Evolutionary conservation across 495 filamentous ascomycete genomes (phyloP).

Genomic region (Aspergillus steynii): DNA sequence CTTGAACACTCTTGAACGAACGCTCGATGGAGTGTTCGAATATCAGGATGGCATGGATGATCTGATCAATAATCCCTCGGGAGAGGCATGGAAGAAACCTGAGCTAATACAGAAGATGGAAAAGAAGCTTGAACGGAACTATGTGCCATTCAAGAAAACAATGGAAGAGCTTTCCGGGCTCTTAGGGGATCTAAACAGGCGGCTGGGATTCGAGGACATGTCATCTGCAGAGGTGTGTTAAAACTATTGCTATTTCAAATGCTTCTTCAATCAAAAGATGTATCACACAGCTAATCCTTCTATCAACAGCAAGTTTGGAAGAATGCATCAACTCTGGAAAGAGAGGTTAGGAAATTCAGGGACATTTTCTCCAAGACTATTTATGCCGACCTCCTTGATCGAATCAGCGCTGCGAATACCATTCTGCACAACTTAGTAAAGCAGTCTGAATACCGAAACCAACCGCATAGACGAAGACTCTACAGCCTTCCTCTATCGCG

Average conservation of each 20-base stretch:
- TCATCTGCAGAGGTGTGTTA: too few species aligned
- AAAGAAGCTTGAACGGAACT: too few species aligned
- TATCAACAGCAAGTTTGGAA: too few species aligned
- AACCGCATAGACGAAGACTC: not conserved
- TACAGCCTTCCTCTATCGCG: constrained; percentile 4
- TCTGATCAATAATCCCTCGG: not conserved
- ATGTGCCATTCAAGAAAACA: too few species aligned
- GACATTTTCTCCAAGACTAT: constrained; percentile 24
- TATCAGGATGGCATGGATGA: not conserved
- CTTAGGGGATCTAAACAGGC: too few species aligned
- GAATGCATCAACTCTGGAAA: constrained; percentile 5
- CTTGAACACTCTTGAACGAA: constrained; percentile 23
- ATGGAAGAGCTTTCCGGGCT: too few species aligned
- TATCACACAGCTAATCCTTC: too few species aligned
- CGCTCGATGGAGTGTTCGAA: constrained; percentile 22
- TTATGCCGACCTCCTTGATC: constrained; percentile 21
- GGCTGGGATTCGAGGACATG: too few species aligned
- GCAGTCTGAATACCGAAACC: constrained; percentile 7
- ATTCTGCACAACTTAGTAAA: constrained; percentile 18
- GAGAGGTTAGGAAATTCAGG: constrained; percentile 16
- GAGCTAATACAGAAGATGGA: not conserved
- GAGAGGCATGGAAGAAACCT: not conserved
- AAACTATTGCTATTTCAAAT: too few species aligned
- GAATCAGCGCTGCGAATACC: constrained; percentile 23
- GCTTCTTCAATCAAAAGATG: too few species aligned